Evolutionary conservation across 164 flowering plant genomes (phyloP).

Genomic region (Annona cherimola): DNA sequence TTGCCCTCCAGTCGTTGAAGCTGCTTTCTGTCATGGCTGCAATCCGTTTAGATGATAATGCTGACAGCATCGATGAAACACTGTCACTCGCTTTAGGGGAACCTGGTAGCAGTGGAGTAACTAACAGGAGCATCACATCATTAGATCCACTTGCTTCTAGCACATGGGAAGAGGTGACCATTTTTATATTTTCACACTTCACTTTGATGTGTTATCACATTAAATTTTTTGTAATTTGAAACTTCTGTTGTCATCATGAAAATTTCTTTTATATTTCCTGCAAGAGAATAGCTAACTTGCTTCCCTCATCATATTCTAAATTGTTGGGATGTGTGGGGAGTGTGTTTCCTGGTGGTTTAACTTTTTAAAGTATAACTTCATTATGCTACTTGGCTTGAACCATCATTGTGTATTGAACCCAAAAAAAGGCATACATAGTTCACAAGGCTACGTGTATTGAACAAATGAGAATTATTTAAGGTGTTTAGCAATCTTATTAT

Average conservation of each 20-base stretch:
- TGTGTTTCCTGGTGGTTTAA: no score
- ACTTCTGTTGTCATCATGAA: neutral
- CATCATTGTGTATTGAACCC: no score
- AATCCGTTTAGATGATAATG: constrained; percentile 66
- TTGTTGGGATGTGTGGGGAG: no score
- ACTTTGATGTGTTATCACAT: neutral
- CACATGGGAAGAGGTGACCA: constrained; percentile 87
- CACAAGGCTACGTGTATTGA: no score
- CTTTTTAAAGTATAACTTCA: no score
- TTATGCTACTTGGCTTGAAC: no score
- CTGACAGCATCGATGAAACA: constrained; percentile 64
- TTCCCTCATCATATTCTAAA: neutral
- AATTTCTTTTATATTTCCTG: neutral
- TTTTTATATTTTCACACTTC: neutral
- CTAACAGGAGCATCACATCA: constrained; percentile 46
- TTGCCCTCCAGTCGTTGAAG: constrained; percentile 71
- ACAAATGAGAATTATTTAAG: no score
- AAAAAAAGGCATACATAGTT: no score
- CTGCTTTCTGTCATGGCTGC: constrained; percentile 90
- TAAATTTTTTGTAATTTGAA: no score
- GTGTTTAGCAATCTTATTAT: no score
- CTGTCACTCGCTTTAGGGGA: constrained; percentile 65
- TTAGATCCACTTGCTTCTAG: constrained; percentile 92
- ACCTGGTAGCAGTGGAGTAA: constrained; percentile 22
- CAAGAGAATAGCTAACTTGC: neutral